These are phyloP conservation scores for Camillea tinctor DNA, from an alignment of 2,329 filamentous ascomycete species.

Conservation along the genomic window DNA sequence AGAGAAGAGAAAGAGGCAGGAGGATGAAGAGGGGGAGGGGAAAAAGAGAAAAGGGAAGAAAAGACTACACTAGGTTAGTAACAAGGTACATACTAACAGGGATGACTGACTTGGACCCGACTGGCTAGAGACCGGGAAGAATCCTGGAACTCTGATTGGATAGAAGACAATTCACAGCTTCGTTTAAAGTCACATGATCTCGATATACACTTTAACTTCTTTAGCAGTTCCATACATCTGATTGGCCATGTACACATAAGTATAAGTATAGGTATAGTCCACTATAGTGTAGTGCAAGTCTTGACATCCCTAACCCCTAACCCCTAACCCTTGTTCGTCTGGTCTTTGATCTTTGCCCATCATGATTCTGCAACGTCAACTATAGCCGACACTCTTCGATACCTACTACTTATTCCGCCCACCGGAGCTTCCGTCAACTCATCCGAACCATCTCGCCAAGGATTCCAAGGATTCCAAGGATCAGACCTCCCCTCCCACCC, in stretches of 20 bases:
- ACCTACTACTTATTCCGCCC: conserved; percentile 4
- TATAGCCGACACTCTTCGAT: conserved; percentile 8
- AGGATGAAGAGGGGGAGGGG: neutral
- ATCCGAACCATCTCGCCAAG: neutral
- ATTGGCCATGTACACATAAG: no score
- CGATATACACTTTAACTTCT: conserved; percentile 17
- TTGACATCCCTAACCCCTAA: no score
- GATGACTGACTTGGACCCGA: no score
- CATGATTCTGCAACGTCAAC: conserved; percentile 1
- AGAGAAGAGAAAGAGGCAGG: neutral
- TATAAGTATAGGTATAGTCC: no score
- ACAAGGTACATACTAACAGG: no score
- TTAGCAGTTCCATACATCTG: neutral
- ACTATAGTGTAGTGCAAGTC: no score
- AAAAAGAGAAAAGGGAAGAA: neutral
- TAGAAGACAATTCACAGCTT: no score
- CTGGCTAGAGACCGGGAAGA: neutral
- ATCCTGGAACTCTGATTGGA: conserved; percentile 20
- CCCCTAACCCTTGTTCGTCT: conserved; percentile 1
- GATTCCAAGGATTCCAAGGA: no score
- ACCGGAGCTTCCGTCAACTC: conserved; percentile 1
- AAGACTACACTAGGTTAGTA: neutral
- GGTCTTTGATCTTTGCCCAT: neutral
- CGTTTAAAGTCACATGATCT: conserved; percentile 20
- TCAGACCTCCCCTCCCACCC: neutral